phyloP scores from a whole-genome alignment of 2,329 filamentous ascomycete genomes.

The Xylariomycetidae sp. region DNA sequence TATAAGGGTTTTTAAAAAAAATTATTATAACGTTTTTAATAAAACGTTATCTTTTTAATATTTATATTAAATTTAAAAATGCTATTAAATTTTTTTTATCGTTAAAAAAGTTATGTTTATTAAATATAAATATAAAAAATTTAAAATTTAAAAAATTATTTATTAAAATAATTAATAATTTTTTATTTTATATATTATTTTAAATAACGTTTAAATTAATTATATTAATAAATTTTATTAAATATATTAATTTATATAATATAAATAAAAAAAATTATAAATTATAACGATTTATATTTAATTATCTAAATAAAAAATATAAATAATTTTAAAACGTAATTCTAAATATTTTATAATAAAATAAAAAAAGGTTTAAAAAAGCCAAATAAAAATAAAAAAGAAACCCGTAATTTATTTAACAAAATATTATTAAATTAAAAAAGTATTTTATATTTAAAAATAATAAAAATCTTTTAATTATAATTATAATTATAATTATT shows the following conservation, averaged over 20 bases:
- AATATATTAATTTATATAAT: neutral
- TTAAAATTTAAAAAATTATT: neutral
- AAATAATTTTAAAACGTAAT: neutral
- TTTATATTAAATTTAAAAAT: neutral
- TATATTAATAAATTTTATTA: neutral
- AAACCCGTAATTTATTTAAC: neutral
- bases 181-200: neutral
- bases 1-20: neutral
- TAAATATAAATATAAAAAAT: neutral
- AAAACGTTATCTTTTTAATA: neutral
- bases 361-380: neutral
- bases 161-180: neutral
- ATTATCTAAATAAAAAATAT: neutral
- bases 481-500: neutral
- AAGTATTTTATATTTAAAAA: neutral
- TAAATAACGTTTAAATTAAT: neutral
- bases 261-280: neutral
- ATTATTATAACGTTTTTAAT: neutral
- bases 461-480: neutral
- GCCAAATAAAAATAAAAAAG: neutral
- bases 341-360: neutral
- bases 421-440: neutral
- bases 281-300: neutral
- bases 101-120: neutral
- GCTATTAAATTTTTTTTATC: neutral